Evolutionary conservation across 148 eudicot species (phyloP).

Genomic region (Gaultheria prostrata): DNA sequence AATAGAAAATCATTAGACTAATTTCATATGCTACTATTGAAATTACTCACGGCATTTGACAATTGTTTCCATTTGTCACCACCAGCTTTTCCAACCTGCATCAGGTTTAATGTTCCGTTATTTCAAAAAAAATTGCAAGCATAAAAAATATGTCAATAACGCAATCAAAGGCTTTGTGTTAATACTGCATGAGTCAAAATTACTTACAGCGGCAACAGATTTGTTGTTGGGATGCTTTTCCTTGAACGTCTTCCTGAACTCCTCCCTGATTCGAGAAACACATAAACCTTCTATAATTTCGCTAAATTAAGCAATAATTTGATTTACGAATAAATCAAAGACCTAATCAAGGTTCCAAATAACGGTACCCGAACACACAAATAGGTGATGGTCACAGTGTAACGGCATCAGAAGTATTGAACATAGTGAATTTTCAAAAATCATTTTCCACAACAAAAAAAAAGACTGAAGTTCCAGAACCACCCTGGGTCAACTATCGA

Average conservation of each 20-base stretch:
- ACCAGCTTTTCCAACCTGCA: slow-evolving; percentile 39
- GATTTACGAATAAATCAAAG: neutral
- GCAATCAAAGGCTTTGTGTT: no score
- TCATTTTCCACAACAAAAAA: no score
- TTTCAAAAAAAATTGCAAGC: neutral
- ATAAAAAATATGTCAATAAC: no score
- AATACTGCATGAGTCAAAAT: neutral
- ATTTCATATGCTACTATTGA: neutral
- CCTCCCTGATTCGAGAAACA: slow-evolving; percentile 24
- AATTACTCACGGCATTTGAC: slow-evolving; percentile 25
- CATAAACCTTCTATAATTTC: neutral
- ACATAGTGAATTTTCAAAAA: no score
- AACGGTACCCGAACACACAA: no score
- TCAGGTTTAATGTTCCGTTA: neutral
- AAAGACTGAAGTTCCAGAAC: no score
- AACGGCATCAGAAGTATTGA: no score
- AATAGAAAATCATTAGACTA: neutral
- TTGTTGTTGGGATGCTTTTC: slow-evolving; percentile 40
- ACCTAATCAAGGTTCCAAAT: neutral
- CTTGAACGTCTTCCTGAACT: slow-evolving; percentile 27
- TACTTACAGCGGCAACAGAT: slow-evolving; percentile 30
- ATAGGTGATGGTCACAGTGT: no score
- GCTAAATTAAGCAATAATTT: neutral
- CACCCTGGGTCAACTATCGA: no score
- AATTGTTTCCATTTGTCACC: slow-evolving; percentile 37